These are phyloP conservation scores for Tulasnella sp. DNA, from an alignment of 768 basidiomycete genomes.

Conservation along the genomic window DNA sequence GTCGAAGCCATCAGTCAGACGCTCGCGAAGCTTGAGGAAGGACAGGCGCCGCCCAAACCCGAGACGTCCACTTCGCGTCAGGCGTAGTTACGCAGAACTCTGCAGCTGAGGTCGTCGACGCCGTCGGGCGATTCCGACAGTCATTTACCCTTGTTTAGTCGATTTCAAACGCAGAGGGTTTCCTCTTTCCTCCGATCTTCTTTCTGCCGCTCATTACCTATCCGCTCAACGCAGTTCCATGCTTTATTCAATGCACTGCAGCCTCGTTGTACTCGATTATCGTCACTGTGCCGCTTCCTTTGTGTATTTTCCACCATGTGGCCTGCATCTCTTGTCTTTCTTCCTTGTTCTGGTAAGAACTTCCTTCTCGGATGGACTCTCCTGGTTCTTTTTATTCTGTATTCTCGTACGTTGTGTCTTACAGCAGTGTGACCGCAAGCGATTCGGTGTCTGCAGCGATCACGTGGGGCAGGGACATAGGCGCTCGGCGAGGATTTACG, in stretches of 20 bases:
- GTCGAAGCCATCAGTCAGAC: conserved; percentile 1
- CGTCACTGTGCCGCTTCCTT: conserved; percentile 1
- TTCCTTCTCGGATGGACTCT: background rate
- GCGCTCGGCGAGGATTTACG: conserved; percentile 7
- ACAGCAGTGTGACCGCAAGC: background rate
- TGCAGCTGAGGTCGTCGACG: conserved; percentile 1
- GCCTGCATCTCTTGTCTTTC: background rate
- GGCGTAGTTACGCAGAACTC: background rate
- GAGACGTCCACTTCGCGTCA: background rate
- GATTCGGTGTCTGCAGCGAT: background rate
- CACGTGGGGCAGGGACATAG: background rate
- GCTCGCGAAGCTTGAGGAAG: conserved; percentile 19
- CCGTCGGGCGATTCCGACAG: background rate
- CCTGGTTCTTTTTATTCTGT: background rate
- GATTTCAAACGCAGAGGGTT: background rate
- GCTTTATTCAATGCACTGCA: background rate
- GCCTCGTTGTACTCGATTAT: background rate
- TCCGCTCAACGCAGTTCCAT: background rate
- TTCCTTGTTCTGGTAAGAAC: background rate
- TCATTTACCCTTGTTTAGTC: background rate
- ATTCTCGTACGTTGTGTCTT: background rate
- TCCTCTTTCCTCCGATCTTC: background rate
- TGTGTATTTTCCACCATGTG: background rate
- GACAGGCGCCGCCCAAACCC: background rate
- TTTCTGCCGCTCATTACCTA: background rate